phyloP scores from a whole-genome alignment of 2,329 filamentous ascomycete species.

The Exserohilum turcica region DNA sequence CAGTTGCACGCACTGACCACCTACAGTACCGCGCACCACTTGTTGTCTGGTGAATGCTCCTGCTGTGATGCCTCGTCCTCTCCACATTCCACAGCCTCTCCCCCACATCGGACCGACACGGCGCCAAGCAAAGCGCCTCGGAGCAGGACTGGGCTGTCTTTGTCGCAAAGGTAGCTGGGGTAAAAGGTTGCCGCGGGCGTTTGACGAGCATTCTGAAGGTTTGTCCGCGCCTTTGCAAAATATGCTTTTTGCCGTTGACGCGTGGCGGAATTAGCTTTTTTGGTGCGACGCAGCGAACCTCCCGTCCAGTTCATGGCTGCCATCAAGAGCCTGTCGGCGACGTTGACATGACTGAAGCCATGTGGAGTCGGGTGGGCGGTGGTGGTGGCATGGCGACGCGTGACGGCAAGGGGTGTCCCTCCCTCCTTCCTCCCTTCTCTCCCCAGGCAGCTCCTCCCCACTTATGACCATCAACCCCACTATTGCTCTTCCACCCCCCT shows the following conservation, averaged over 20 bases:
- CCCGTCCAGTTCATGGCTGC: conserved; percentile 57
- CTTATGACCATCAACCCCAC: neutral
- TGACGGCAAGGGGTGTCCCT: neutral
- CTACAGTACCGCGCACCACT: too few relatives aligned
- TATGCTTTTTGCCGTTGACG: conserved; percentile 53
- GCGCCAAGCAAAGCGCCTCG: conserved; percentile 11
- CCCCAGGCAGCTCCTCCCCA: neutral
- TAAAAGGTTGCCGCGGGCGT: conserved; percentile 25
- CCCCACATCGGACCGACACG: conserved; percentile 17
- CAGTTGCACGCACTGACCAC: too few relatives aligned
- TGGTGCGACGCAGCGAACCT: conserved; percentile 49
- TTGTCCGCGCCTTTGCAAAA: conserved; percentile 51
- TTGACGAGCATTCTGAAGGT: conserved; percentile 30
- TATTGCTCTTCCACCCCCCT: neutral
- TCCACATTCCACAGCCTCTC: conserved; percentile 8
- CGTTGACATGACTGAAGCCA: neutral
- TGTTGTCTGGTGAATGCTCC: neutral
- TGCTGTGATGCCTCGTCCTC: neutral
- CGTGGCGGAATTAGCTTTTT: conserved; percentile 43
- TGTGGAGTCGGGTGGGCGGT: neutral
- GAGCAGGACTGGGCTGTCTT: conserved; percentile 11
- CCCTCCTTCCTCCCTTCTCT: neutral
- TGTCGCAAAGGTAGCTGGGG: conserved; percentile 29
- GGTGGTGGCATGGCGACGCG: neutral
- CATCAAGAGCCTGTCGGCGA: neutral